Base-by-base conservation (phyloP, 2,329 filamentous ascomycete species). In the Cladosporium sp. region DNA sequence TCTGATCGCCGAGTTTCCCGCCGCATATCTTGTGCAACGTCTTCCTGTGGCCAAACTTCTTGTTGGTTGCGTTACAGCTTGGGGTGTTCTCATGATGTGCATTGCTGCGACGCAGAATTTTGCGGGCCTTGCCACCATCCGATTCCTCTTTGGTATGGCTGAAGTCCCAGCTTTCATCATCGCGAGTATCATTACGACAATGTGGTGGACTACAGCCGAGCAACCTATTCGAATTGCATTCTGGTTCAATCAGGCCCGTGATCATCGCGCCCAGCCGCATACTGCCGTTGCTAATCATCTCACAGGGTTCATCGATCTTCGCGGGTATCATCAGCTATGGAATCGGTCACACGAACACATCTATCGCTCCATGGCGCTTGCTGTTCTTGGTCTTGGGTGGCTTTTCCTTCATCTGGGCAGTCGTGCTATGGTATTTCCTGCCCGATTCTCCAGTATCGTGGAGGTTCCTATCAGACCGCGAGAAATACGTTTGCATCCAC, bases 91-190 rank as follows among this genome's bases (percentile, higher is more conserved):
- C 82, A 1, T 80, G 81, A 60, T 84, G 86, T 60, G 81, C 86
- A 2, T 82, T 80, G 3, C 84, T 81, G 70, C 75, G 75, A 55
- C 84, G 30, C 72, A 73, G 66, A 70, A 78, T 68, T 89, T 88
- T 64, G 72, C 75, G 0, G 78, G 81, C 1, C 75, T 89, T 1
- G 74, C 88, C 2, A 69, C 77, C 0, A 81, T 86, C 5, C 81
- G 87, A 22, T 85, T 83, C 0, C 73, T 89, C 9, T 80, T 89
- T 5, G 87, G 87, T 62, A 80, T 88, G 57, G 88, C 88, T 65
- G 87, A 89, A 70, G 84, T 86, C 0, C 82, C 82, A 37, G 88
- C 85, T 67, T 84, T 88, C 67, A 40, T 51, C 5, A 28, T 39
- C 17, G 49, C 42, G 22, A 43, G 55, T n/a, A 42, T 63, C n/a